Evolutionary conservation across 306 rosid genomes (phyloP).

Genomic region (Vicia faba): DNA sequence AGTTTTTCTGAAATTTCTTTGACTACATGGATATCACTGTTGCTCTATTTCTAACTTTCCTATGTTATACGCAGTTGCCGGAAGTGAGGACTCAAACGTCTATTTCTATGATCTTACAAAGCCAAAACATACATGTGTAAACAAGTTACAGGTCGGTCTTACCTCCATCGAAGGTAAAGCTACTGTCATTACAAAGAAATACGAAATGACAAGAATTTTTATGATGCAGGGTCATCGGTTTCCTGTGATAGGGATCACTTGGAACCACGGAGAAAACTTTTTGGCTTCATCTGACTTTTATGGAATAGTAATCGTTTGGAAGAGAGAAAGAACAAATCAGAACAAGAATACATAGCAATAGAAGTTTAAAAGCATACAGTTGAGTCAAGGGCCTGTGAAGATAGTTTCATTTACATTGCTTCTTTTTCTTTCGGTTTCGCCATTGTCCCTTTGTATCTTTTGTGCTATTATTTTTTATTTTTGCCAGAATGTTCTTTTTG

Average conservation of each 20-base stretch:
- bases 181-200: slow-evolving; percentile 3
- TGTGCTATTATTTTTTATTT: slow-evolving; percentile 33
- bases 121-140: slow-evolving; percentile 90
- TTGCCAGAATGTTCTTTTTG: slow-evolving; percentile 14
- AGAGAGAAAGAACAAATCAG: slow-evolving; percentile 76
- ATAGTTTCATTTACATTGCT: slow-evolving; percentile 32
- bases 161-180: slow-evolving; percentile 5
- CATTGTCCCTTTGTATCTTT: slow-evolving; percentile 33
- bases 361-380: slow-evolving; percentile 21
- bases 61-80: slow-evolving; percentile 63
- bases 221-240: slow-evolving; percentile 88
- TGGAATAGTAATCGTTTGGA: slow-evolving; percentile 95
- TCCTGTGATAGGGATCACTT: slow-evolving; percentile 84
- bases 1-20: slow-evolving; percentile 20
- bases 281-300: slow-evolving; percentile 92
- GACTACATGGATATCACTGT: neutral
- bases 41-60: slow-evolving; percentile 41
- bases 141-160: slow-evolving; percentile 87
- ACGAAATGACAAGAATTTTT: slow-evolving; percentile 38
- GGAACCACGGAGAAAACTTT: slow-evolving; percentile 94
- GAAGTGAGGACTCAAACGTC: slow-evolving; percentile 98
- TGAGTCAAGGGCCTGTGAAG: slow-evolving; percentile 33
- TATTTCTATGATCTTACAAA: slow-evolving; percentile 94
- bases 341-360: slow-evolving; percentile 30
- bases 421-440: slow-evolving; percentile 3